Conservation (phyloP, 371 early-diverging fungal species). For the Mucor indicus region DNA sequence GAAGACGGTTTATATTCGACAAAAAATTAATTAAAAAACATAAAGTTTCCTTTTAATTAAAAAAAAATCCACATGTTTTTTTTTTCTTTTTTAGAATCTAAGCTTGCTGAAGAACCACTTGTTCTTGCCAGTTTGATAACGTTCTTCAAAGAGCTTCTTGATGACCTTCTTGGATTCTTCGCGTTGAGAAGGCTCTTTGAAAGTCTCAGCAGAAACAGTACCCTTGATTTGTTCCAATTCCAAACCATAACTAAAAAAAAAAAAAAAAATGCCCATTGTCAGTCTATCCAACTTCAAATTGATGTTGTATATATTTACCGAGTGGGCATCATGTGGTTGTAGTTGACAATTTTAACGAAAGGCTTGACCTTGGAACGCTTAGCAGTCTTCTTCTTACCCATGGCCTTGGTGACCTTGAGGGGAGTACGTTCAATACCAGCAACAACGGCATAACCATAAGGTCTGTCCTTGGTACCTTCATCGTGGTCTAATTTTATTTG, state of each 20-base stretch:
- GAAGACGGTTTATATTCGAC: too few species aligned
- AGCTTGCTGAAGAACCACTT: slow-evolving; percentile 99
- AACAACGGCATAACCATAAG: slow-evolving; percentile 96
- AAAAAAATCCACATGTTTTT: neutral
- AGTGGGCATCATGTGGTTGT: slow-evolving; percentile 99
- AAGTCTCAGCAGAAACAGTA: slow-evolving; percentile 79
- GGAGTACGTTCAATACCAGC: slow-evolving; percentile 96
- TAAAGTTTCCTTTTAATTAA: neutral
- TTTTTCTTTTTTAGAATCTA: slow-evolving; percentile 71
- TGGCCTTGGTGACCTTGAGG: slow-evolving; percentile 90
- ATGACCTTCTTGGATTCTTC: slow-evolving; percentile 86
- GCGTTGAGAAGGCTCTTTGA: slow-evolving; percentile 94
- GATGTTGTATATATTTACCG: slow-evolving; percentile 47
- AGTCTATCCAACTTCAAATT: neutral
- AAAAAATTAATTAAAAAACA: too few species aligned
- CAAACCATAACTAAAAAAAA: slow-evolving; percentile 61
- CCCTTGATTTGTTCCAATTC: slow-evolving; percentile 87
- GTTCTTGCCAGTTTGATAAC: slow-evolving; percentile 96
- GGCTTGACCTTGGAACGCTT: slow-evolving; percentile 96
- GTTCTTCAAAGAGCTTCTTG: slow-evolving; percentile 93
- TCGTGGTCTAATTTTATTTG: slow-evolving; percentile 52
- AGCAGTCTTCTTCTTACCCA: slow-evolving; percentile 92
- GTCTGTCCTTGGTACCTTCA: slow-evolving; percentile 88
- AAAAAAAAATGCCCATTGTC: neutral
- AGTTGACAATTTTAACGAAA: slow-evolving; percentile 97